Conservation (phyloP, 108 stramenopile species). For the Cylindrotheca closterium region DNA sequence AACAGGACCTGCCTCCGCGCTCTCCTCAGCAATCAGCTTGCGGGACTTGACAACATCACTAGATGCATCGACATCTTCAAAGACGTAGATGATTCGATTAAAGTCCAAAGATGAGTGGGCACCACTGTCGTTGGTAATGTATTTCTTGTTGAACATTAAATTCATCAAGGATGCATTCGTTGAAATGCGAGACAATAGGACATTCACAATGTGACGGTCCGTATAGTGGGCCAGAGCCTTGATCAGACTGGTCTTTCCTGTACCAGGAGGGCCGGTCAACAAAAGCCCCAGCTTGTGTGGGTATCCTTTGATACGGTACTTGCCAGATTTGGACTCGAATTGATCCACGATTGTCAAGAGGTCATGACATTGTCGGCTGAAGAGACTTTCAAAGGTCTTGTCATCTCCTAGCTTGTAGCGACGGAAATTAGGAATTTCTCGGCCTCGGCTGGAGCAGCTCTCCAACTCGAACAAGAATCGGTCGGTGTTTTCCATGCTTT, state of each 20-base stretch:
- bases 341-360: constrained; percentile 37
- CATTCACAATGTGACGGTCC: constrained; percentile 57
- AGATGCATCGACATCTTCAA: constrained; percentile 71
- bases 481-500: constrained; percentile 14
- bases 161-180: constrained; percentile 62
- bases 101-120: constrained; percentile 27
- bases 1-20: too few species aligned
- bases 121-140: constrained; percentile 21
- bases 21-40: too few species aligned
- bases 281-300: constrained; percentile 77
- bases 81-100: constrained; percentile 58
- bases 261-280: constrained; percentile 78
- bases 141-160: constrained; percentile 59
- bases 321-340: constrained; percentile 46
- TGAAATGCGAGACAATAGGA: constrained; percentile 43
- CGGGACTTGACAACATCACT: constrained; percentile 53
- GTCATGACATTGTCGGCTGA: constrained; percentile 52
- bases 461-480: constrained; percentile 31
- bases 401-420: constrained; percentile 51
- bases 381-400: constrained; percentile 63
- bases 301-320: constrained; percentile 65
- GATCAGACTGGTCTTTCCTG: constrained; percentile 82
- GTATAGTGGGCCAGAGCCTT: constrained; percentile 66
- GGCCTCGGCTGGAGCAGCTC: background rate
- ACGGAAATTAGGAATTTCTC: constrained; percentile 22